Evolutionary conservation across 768 basidiomycete species (phyloP).

Genomic region (Leccinum aurantiacum): DNA sequence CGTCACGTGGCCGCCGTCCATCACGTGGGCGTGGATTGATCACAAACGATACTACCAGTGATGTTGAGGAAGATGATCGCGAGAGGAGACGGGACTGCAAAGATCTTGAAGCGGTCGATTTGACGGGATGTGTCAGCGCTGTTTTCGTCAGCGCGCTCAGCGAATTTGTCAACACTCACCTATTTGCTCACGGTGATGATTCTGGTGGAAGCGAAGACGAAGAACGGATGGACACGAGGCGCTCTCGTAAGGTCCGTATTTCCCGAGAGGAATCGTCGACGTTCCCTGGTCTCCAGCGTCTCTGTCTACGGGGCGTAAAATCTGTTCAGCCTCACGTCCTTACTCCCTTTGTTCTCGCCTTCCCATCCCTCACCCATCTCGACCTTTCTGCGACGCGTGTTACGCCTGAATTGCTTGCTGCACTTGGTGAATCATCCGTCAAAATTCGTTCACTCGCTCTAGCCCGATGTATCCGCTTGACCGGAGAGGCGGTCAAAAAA

Average conservation of each 20-base stretch:
- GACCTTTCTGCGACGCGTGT: conserved; percentile 90
- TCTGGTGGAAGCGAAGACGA: conserved; percentile 46
- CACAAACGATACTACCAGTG: conserved; percentile 42
- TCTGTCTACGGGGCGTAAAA: conserved; percentile 81
- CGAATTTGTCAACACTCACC: conserved; percentile 74
- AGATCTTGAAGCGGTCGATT: conserved; percentile 84
- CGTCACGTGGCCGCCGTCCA: conserved; percentile 65
- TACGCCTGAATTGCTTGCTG: conserved; percentile 69
- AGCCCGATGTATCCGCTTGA: conserved; percentile 82
- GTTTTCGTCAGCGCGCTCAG: conserved; percentile 85
- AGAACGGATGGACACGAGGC: conserved; percentile 29
- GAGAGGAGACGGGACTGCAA: conserved; percentile 71
- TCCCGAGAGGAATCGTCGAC: conserved; percentile 49
- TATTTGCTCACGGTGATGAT: conserved; percentile 45
- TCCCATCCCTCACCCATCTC: conserved; percentile 85
- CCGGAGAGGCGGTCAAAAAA: conserved; percentile 70
- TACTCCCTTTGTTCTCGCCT: conserved; percentile 72
- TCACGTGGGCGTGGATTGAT: conserved; percentile 60
- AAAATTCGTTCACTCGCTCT: conserved; percentile 78
- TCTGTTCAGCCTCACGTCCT: conserved; percentile 70
- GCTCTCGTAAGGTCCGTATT: conserved; percentile 35
- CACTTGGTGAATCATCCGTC: conserved; percentile 66
- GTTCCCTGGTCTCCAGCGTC: conserved; percentile 72
- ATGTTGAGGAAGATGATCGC: conserved; percentile 73
- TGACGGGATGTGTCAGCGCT: conserved; percentile 92